Evolutionary conservation across 2,329 filamentous ascomycete species (phyloP).

Genomic region (Sordariomycetes sp.): DNA sequence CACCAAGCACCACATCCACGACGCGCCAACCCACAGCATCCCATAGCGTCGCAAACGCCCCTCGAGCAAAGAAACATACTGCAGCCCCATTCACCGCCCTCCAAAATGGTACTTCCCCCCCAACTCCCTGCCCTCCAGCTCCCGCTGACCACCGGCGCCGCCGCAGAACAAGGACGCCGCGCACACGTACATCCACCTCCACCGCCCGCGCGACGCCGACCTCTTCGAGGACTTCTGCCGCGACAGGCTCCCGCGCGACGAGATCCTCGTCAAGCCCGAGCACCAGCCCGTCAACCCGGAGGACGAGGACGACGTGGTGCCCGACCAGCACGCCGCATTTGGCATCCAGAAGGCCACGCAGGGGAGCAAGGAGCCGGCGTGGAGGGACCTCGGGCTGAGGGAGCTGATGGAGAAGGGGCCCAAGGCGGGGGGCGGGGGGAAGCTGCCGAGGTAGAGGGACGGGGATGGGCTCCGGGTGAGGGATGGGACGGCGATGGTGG

Average conservation of each 20-base stretch:
- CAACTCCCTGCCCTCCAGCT: not conserved
- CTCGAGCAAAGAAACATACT: not conserved
- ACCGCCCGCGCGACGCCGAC: constrained; percentile 60
- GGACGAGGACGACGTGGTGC: constrained; percentile 81
- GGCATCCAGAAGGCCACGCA: constrained; percentile 76
- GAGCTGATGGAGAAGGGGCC: constrained; percentile 59
- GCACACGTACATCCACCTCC: constrained; percentile 69
- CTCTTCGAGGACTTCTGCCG: constrained; percentile 69
- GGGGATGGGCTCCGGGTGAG: not conserved
- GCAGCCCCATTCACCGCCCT: no score
- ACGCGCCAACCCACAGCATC: not conserved
- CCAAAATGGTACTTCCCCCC: not conserved
- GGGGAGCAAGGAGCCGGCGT: constrained; percentile 58
- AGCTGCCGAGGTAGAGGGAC: constrained; percentile 12
- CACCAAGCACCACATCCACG: not conserved
- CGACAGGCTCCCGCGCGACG: constrained; percentile 61
- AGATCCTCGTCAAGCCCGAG: constrained; percentile 71
- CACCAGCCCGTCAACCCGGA: constrained; percentile 78
- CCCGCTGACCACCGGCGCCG: not conserved
- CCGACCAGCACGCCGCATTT: constrained; percentile 80
- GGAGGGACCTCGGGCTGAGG: constrained; percentile 68
- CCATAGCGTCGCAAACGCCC: not conserved
- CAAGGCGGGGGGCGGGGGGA: constrained; percentile 11
- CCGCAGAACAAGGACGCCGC: constrained; percentile 60
- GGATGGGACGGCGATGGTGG: not conserved